Evolutionary conservation across 139 green algal species (phyloP).

Genomic region (Tetraselmis striata): DNA sequence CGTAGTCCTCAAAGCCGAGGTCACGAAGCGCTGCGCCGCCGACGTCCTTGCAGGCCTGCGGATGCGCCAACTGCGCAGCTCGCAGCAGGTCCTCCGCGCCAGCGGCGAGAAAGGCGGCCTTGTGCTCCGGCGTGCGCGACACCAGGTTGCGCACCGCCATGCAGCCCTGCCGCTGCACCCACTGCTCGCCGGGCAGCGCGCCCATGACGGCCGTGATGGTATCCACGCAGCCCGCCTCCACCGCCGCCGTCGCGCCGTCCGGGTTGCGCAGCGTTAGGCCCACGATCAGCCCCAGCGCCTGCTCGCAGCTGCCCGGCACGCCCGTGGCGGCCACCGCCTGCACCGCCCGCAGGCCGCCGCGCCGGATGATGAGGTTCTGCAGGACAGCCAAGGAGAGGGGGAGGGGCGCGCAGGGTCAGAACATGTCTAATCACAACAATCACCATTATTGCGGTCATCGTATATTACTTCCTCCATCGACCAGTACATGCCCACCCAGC

Average conservation of each 20-base stretch:
- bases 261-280: constrained; percentile 69
- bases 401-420: too few relatives aligned
- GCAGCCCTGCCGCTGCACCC: constrained; percentile 52
- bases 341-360: not conserved
- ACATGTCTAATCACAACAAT: too few relatives aligned
- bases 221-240: constrained; percentile 39
- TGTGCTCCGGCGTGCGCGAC: constrained; percentile 59
- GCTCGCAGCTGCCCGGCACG: constrained; percentile 25
- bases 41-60: constrained; percentile 59
- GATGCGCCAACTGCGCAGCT: constrained; percentile 38
- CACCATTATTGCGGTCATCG: too few relatives aligned
- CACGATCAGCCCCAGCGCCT: constrained; percentile 61
- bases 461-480: too few relatives aligned
- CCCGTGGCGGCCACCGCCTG: not conserved
- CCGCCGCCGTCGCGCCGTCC: constrained; percentile 33
- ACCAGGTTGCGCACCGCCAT: constrained; percentile 75
- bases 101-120: constrained; percentile 44
- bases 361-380: not conserved
- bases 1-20: constrained; percentile 76
- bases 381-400: too few relatives aligned
- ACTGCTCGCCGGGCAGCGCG: not conserved
- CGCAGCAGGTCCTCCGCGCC: constrained; percentile 60
- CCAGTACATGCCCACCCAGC: too few relatives aligned
- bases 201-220: constrained; percentile 24
- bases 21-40: constrained; percentile 73